Conservation (phyloP, 2,329 filamentous ascomycete genomes). For the Aspergillus intermedius region DNA sequence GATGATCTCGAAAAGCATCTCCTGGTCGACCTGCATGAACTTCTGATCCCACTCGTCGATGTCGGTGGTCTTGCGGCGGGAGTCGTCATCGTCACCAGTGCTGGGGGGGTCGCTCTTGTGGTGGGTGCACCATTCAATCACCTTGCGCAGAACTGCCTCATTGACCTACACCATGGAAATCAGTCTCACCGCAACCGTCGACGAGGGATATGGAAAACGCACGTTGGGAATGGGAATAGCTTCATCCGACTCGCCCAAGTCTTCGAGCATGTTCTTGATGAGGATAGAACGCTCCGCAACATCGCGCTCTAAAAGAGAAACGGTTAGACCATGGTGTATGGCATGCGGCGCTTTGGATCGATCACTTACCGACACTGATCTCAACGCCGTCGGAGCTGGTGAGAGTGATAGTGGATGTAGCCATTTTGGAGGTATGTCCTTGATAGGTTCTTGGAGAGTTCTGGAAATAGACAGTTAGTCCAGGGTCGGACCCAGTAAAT, state of each 20-base stretch:
- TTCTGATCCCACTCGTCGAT: conserved; percentile 99
- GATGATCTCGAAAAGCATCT: conserved; percentile 99
- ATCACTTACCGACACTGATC: conserved; percentile 45
- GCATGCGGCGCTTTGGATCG: neutral
- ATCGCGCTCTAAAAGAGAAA: conserved; percentile 57
- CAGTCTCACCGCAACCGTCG: neutral
- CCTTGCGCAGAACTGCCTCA: conserved; percentile 87
- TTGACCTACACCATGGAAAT: conserved; percentile 57
- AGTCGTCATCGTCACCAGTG: conserved; percentile 79
- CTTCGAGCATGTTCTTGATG: conserved; percentile 97
- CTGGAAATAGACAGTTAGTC: neutral
- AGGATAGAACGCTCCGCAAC: conserved; percentile 88
- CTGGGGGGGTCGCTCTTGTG: conserved; percentile 84
- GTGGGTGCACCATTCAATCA: conserved; percentile 96
- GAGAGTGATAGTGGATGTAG: conserved; percentile 6
- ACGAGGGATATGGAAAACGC: conserved; percentile 6
- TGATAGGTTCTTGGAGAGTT: neutral
- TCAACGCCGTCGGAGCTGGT: conserved; percentile 25
- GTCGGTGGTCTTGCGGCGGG: conserved; percentile 95
- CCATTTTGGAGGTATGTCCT: neutral
- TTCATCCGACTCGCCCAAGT: conserved; percentile 62
- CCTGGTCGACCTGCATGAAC: conserved; percentile 99
- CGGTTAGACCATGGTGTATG: conserved; percentile 6
- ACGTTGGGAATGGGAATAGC: conserved; percentile 66
- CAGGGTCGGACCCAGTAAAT: neutral